Conservation (phyloP, 139 green algal genomes). For the Asterochloris erici region DNA sequence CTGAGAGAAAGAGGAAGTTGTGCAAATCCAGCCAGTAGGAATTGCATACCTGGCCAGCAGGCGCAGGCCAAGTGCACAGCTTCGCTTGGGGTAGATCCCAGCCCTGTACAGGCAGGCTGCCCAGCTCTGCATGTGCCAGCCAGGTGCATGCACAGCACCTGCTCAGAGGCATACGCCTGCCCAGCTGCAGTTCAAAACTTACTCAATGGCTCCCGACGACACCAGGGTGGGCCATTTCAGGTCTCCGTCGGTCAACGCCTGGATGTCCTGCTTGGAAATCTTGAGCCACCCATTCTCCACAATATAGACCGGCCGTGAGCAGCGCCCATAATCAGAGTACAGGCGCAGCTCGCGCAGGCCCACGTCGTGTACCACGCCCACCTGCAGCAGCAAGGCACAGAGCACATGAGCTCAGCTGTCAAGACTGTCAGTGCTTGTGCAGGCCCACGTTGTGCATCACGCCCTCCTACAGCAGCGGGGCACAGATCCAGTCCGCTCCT, state of each 20-base stretch:
- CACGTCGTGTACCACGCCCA: constrained; percentile 87
- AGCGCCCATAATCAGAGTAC: constrained; percentile 84
- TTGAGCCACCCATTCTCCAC: constrained; percentile 80
- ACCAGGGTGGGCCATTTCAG: constrained; percentile 48
- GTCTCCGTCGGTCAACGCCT: constrained; percentile 40
- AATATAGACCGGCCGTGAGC: constrained; percentile 89
- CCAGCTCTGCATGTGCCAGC: no score
- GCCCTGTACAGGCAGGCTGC: no score
- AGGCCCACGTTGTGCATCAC: no score
- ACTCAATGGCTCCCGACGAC: constrained; percentile 71
- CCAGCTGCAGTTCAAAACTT: constrained; percentile 35
- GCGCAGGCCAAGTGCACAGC: no score
- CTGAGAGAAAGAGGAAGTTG: no score
- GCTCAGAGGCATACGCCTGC: background rate
- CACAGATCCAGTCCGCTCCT: no score
- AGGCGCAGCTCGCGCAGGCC: constrained; percentile 81
- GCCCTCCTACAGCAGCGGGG: no score
- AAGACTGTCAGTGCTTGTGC: no score
- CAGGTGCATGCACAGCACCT: no score
- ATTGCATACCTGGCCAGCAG: no score
- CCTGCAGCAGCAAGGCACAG: constrained; percentile 26
- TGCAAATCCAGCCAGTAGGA: no score
- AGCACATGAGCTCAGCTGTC: constrained; percentile 26
- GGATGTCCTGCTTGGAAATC: constrained; percentile 84
- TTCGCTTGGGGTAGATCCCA: no score